Evolutionary conservation across 495 filamentous ascomycete genomes (phyloP), one percentile per base, ranked within the genome.

Genomic region (Immersiella caudata): DNA sequence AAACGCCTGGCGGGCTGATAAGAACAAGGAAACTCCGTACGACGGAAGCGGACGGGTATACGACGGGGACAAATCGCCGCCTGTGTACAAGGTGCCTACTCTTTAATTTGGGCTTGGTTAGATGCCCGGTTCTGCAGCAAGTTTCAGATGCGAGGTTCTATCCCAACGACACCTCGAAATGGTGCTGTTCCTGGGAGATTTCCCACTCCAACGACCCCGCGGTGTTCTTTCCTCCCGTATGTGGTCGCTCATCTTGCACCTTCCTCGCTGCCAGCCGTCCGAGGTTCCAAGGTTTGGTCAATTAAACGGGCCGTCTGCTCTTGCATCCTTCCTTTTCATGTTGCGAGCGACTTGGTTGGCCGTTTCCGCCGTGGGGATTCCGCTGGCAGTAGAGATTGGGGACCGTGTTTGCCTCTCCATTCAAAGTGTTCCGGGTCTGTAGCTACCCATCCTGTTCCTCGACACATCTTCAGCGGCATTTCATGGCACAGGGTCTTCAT

Each of bases 41-140:
- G 82, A 84, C 62, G 83, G 82, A 0, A 81, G 80, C 59, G 81
- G 83, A 8, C 74, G 57, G 11, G 73, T 84, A 9, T 78, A 71
- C 55, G 82, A 84, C 67, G 81, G 40, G 40, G 40, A 78, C 0
- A 74, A 71, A 25, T 70, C 75, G 24, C 67, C 62, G 51, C 76
- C 76, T 16, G 65, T 74, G 0, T 77, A 77, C 54, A 70, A 62
- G 5, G 18, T 59, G 8, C 68, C 73, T 2, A 56, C 22, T 22
- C 63, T 63, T 7, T 73, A 72, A 25, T 22, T 18, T 27, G 29
- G n/a, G 60, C 68, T 26, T 55, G 6, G 52, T 55, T 55, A 18
- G 16, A 55, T 55, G n/a, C 25, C 20, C 22, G 52, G 2, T 55
- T 55, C 7, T 55, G 9, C 52, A 55, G 20, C 52, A 2, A 6